phyloP scores from a whole-genome alignment of 2,329 filamentous ascomycete species.

The Hawksworthiomyces lignivorus region DNA sequence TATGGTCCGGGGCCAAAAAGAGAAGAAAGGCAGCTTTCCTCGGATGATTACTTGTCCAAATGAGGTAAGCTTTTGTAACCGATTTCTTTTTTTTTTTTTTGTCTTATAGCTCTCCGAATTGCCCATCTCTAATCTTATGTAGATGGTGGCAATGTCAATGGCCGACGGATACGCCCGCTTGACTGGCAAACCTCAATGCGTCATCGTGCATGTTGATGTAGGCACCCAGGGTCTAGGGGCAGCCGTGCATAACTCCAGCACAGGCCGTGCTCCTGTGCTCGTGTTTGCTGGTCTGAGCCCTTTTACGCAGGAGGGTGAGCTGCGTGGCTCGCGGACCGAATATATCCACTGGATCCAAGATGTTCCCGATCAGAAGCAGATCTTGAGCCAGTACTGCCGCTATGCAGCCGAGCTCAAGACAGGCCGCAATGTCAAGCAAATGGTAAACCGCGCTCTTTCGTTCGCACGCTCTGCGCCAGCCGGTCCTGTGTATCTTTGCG shows the following conservation, averaged over 20 bases:
- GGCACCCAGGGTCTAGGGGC: slow-evolving; percentile 66
- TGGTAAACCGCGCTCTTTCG: slow-evolving; percentile 76
- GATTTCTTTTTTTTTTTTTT: not conserved
- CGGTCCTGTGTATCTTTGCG: slow-evolving; percentile 73
- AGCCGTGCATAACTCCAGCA: slow-evolving; percentile 64
- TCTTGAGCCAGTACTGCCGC: slow-evolving; percentile 77
- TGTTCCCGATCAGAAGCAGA: slow-evolving; percentile 26
- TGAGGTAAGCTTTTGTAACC: slow-evolving; percentile 40
- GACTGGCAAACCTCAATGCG: slow-evolving; percentile 59
- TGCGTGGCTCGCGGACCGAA: slow-evolving; percentile 32
- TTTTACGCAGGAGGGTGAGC: slow-evolving; percentile 34
- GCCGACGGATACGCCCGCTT: slow-evolving; percentile 65
- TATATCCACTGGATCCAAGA: slow-evolving; percentile 35
- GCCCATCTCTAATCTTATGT: not conserved
- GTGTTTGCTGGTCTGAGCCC: slow-evolving; percentile 37
- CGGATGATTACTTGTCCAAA: slow-evolving; percentile 66
- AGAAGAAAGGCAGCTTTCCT: slow-evolving; percentile 54
- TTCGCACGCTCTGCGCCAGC: slow-evolving; percentile 71
- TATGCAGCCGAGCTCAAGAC: slow-evolving; percentile 78
- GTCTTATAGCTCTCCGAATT: not conserved
- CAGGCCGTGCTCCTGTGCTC: slow-evolving; percentile 57
- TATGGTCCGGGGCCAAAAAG: slow-evolving; percentile 63
- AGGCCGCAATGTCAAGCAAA: slow-evolving; percentile 79
- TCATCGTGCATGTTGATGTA: slow-evolving; percentile 67
- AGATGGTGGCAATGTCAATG: slow-evolving; percentile 73